Conservation (phyloP, 495 filamentous ascomycete species). For the Daldinia childiae region DNA sequence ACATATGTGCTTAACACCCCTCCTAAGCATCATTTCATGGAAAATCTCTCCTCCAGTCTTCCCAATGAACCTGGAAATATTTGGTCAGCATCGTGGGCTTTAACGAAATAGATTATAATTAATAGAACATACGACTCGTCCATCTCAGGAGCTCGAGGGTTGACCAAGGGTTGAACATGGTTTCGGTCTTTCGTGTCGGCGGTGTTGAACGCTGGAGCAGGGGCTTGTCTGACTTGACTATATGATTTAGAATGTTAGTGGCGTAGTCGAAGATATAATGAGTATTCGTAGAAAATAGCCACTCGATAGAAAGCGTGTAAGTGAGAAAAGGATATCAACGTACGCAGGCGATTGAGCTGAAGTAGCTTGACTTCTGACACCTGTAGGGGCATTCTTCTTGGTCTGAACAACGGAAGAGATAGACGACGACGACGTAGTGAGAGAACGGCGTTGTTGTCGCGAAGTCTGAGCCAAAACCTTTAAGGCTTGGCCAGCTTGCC, state of each 20-base stretch:
- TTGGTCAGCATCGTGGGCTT: conserved; percentile 43
- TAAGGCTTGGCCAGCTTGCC: conserved; percentile 54
- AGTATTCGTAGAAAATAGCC: background rate
- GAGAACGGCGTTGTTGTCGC: conserved; percentile 40
- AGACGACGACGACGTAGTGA: conserved; percentile 41
- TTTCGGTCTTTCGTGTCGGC: conserved; percentile 54
- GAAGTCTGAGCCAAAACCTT: conserved; percentile 53
- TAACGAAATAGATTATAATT: conserved; percentile 26
- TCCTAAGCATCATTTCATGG: conserved; percentile 98
- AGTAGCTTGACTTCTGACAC: conserved; percentile 52
- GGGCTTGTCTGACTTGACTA: conserved; percentile 58
- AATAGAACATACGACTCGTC: conserved; percentile 72
- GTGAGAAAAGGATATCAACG: conserved; percentile 31
- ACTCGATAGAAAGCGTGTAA: background rate
- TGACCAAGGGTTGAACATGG: conserved; percentile 75
- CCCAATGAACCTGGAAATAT: conserved; percentile 78
- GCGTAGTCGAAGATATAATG: background rate
- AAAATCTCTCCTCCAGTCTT: conserved; percentile 97
- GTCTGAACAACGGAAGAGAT: conserved; percentile 41
- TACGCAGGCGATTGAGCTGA: conserved; percentile 47
- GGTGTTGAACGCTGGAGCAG: conserved; percentile 77
- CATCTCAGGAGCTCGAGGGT: conserved; percentile 69
- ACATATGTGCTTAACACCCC: conserved; percentile 92
- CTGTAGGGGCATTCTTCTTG: conserved; percentile 42
- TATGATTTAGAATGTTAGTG: conserved; percentile 35